phyloP scores from a whole-genome alignment of 2,329 filamentous ascomycete genomes.

The Exserohilum rostratum region DNA sequence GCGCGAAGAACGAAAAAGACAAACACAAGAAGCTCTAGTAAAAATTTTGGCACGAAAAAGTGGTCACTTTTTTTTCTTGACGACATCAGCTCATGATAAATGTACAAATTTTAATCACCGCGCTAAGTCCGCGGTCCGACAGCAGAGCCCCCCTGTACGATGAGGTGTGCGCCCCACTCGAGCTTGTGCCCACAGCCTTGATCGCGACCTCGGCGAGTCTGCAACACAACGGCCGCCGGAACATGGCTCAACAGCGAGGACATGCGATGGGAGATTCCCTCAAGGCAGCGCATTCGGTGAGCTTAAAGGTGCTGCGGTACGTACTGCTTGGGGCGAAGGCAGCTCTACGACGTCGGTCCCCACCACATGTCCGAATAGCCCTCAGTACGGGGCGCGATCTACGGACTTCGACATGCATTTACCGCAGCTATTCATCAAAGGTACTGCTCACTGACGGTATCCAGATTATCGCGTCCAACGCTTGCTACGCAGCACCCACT shows the following conservation, averaged over 20 bases:
- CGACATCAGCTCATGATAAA: conserved; percentile 1
- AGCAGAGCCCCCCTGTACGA: conserved; percentile 1
- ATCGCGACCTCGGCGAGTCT: conserved; percentile 9
- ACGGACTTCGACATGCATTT: not conserved
- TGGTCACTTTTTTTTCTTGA: not conserved
- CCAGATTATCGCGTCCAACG: conserved; percentile 80
- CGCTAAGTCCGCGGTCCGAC: conserved; percentile 11
- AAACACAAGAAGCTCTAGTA: not conserved
- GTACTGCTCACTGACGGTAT: not conserved
- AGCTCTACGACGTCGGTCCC: not conserved
- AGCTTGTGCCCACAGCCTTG: conserved; percentile 15
- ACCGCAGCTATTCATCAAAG: not conserved
- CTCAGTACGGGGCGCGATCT: not conserved
- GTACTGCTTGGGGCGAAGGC: not conserved
- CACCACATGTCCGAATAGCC: not conserved
- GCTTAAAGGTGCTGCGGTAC: conserved; percentile 85
- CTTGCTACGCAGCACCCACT: conserved; percentile 73
- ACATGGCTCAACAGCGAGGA: conserved; percentile 49
- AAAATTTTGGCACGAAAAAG: not conserved
- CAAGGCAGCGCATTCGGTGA: conserved; percentile 73
- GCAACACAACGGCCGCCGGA: conserved; percentile 9
- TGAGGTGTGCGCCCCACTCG: conserved; percentile 16
- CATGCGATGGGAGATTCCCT: conserved; percentile 48
- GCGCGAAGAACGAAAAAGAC: not conserved
- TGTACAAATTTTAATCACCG: conserved; percentile 8